Evolutionary conservation across 2,329 filamentous ascomycete genomes (phyloP), one percentile per base, ranked within the genome.

Genomic region (Xylaria sp.): DNA sequence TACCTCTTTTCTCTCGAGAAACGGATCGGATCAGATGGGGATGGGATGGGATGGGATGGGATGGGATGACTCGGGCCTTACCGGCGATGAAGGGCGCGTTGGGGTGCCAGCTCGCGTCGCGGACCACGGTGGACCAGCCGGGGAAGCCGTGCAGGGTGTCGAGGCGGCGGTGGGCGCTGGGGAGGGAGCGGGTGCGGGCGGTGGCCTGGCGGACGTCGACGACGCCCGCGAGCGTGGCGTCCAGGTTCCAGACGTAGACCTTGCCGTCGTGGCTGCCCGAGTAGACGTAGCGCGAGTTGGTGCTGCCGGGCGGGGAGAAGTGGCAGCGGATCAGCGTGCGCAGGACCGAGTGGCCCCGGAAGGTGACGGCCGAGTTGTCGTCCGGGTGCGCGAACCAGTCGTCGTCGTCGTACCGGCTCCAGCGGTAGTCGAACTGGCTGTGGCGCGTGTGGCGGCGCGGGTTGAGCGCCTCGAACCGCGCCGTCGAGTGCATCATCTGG

Each of bases 261-360:
- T 89, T 89, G 44, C 94, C 94, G 63, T 97, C 91, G 60, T 91
- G 86, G 64, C 90, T 95, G 19, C 94, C 94, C 18, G 88, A 90
- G 74, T 97, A 97, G 19, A 99, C 92, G 68, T 97, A 97, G 64
- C 91, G 83, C 7, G 90, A 92, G 69, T 97, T 90, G 1, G 91
- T 93, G 67, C 90, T 92, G 9, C 82, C 85, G 0, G 91, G 86
- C 0, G 94, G 94, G 26, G 90, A 94, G 74, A 99, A 99, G 73
- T 97, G 93, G 67, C 94, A 97, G 56, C 94, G 82, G 63, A 97
- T 97, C 39, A 97, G 79, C 1, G 94, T 97, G 66, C 91, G 88
- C 56, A 95, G 81, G 11, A 99, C 91, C 58, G 83, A 84, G 74
- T 99, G 94, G 8, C 93, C 93, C 21, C 91, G 85, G 79, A 95